phyloP scores from a whole-genome alignment of 768 basidiomycete genomes.

The Pholiota conissans region DNA sequence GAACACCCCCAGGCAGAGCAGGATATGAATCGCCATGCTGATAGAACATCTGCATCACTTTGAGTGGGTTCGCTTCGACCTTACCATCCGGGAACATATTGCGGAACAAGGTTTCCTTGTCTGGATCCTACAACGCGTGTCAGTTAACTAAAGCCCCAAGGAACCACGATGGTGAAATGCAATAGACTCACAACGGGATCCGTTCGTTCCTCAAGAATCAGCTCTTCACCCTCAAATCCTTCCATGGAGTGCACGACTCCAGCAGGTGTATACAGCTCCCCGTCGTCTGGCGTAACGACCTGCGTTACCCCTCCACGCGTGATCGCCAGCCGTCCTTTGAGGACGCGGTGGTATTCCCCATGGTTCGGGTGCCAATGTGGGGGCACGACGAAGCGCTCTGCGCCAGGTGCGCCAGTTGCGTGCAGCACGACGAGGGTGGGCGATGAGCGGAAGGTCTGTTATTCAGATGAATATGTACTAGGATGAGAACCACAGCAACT shows the following conservation, averaged over 20 bases:
- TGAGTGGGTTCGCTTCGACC: conserved; percentile 14
- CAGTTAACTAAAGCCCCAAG: too few species aligned
- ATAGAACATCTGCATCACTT: conserved; percentile 23
- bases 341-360: conserved; percentile 30
- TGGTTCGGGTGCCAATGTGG: conserved; percentile 34
- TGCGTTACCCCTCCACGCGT: conserved; percentile 20
- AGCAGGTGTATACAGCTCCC: conserved; percentile 26
- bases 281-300: conserved; percentile 28
- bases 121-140: conserved; percentile 19
- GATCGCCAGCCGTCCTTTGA: conserved; percentile 28
- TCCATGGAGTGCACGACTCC: conserved; percentile 26
- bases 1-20: conserved; percentile 25
- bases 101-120: conserved; percentile 33
- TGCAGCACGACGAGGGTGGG: too few species aligned
- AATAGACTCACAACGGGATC: conserved; percentile 25
- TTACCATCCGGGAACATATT: conserved; percentile 21
- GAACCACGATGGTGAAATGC: too few species aligned
- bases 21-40: conserved; percentile 23
- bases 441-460: too few species aligned
- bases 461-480: too few species aligned
- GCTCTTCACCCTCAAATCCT: conserved; percentile 25
- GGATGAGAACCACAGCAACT: too few species aligned
- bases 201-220: conserved; percentile 30
- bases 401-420: too few species aligned
- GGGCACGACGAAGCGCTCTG: conserved; percentile 16